Evolutionary conservation across 352 stramenopile genomes (phyloP).

Genomic region (Globisporangium yorkense): DNA sequence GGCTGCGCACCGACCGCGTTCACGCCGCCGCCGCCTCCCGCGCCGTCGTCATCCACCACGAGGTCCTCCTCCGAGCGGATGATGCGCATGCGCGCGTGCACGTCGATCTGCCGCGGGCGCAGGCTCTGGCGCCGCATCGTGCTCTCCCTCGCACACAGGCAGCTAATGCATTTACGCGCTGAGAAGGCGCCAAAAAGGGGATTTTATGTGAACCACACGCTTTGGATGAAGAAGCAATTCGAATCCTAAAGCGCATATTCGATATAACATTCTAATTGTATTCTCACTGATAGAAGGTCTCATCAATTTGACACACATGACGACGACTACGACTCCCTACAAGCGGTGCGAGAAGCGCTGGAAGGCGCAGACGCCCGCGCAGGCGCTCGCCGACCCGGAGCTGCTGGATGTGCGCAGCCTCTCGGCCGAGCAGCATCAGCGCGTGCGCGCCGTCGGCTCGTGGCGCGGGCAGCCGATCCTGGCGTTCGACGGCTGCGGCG

Average conservation of each 20-base stretch:
- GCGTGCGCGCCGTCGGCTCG: slow-evolving; percentile 27
- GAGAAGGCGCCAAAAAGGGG: not conserved
- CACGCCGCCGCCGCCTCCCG: slow-evolving; percentile 8
- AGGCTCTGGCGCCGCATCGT: slow-evolving; percentile 79
- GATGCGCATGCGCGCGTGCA: slow-evolving; percentile 82
- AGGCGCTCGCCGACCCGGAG: slow-evolving; percentile 21
- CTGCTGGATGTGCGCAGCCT: slow-evolving; percentile 40
- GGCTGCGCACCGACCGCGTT: slow-evolving; percentile 15
- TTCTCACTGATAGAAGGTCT: not conserved
- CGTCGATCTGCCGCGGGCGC: slow-evolving; percentile 81
- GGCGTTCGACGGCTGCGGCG: slow-evolving; percentile 37
- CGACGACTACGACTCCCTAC: slow-evolving; percentile 25
- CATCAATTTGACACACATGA: not conserved
- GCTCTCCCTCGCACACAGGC: not conserved
- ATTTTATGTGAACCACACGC: not conserved
- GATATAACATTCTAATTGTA: not conserved
- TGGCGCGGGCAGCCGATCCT: slow-evolving; percentile 44
- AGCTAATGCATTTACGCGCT: not conserved
- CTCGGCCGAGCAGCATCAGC: slow-evolving; percentile 19
- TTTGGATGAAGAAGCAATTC: not conserved
- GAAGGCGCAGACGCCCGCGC: slow-evolving; percentile 28
- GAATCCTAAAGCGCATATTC: not conserved
- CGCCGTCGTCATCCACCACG: slow-evolving; percentile 53
- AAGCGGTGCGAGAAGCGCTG: slow-evolving; percentile 76
- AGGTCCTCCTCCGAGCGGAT: slow-evolving; percentile 80